Conservation (phyloP, 1,284 basidiomycete genomes). For the Sanghuangporus baumii region DNA sequence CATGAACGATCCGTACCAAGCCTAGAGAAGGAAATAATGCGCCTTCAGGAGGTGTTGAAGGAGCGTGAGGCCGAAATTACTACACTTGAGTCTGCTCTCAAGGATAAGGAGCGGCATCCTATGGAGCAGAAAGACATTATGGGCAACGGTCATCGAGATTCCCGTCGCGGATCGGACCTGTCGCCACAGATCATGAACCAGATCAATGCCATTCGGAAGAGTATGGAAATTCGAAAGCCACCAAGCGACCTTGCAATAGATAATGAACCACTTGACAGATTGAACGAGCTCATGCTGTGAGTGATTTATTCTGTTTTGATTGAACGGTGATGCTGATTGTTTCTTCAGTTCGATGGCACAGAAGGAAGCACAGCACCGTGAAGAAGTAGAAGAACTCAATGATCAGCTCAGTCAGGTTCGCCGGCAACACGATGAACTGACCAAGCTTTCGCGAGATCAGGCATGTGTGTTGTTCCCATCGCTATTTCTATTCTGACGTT, state of each 20-base stretch:
- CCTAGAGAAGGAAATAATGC: conserved; percentile 89
- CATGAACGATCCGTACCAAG: conserved; percentile 73
- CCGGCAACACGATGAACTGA: conserved; percentile 75
- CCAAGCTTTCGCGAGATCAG: conserved; percentile 75
- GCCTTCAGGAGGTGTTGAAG: conserved; percentile 81
- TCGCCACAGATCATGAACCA: conserved; percentile 65
- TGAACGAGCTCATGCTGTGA: conserved; percentile 86
- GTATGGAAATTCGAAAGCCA: conserved; percentile 43
- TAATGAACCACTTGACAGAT: conserved; percentile 64
- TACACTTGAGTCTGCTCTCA: conserved; percentile 64
- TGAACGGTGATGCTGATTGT: neutral
- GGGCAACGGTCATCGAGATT: conserved; percentile 25
- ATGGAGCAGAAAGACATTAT: conserved; percentile 22
- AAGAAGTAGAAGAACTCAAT: conserved; percentile 67
- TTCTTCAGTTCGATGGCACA: conserved; percentile 83
- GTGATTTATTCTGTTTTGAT: conserved; percentile 25
- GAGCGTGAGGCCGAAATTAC: conserved; percentile 85
- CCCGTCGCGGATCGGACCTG: conserved; percentile 30
- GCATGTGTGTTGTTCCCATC: conserved; percentile 32
- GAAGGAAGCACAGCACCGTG: conserved; percentile 83
- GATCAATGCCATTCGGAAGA: conserved; percentile 65
- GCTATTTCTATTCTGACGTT: neutral
- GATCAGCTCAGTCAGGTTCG: conserved; percentile 62
- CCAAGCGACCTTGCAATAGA: conserved; percentile 37
- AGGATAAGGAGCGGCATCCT: conserved; percentile 36